A percentile compares a stretch with the other conserved stretches of the same genome.
Conservation (phyloP, 75 land plant genomes). For the Larix kaempferi region DNA sequence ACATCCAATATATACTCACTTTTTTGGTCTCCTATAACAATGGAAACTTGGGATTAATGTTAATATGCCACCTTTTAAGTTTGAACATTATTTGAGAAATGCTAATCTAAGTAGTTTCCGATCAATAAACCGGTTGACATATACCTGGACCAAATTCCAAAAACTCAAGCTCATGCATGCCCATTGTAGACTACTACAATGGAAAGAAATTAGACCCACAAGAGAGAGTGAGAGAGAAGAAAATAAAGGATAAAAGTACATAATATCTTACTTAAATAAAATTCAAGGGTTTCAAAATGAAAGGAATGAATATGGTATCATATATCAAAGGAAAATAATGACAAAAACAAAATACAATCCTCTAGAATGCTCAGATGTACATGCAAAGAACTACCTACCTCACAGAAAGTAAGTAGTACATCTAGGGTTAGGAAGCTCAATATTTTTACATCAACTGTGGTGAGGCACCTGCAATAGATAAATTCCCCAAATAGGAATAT, state of each 20-base stretch:
- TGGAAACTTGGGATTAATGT: too few species aligned
- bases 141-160: not conserved
- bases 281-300: not conserved
- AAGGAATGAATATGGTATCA: not conserved
- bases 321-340: constrained; percentile 3
- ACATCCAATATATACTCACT: too few species aligned
- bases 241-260: not conserved
- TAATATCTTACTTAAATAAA: constrained; percentile 5
- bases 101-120: too few species aligned
- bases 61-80: too few species aligned
- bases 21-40: too few species aligned
- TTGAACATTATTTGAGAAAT: too few species aligned
- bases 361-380: constrained; percentile 4
- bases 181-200: not conserved
- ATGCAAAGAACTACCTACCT: constrained; percentile 2
- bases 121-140: too few species aligned
- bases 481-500: not conserved
- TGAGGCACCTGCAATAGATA: not conserved
- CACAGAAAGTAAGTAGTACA: not conserved
- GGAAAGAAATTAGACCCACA: not conserved
- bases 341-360: constrained; percentile 8
- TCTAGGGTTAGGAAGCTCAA: constrained; percentile 2
- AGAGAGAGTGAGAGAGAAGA: not conserved
- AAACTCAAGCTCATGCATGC: not conserved
- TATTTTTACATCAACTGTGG: not conserved